Conservation (phyloP, 2,329 filamentous ascomycete genomes). For the Arthrobotrys sinensis region DNA sequence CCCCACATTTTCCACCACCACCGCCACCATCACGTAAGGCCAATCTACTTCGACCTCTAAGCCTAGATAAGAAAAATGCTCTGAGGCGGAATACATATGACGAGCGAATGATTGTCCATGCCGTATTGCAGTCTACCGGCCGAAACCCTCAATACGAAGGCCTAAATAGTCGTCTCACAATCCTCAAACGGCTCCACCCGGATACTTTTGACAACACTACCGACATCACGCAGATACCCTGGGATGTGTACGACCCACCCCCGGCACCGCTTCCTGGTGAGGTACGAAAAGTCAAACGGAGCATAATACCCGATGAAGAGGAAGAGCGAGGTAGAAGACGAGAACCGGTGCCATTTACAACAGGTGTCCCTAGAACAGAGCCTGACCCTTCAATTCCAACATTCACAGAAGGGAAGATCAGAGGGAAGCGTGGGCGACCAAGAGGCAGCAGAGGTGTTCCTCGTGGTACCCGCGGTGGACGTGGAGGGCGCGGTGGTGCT, state of each 20-base stretch:
- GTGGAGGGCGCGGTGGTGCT: slow-evolving; percentile 23
- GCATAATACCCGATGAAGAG: slow-evolving; percentile 5
- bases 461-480: slow-evolving; percentile 13
- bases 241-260: slow-evolving; percentile 63
- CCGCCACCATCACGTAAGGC: slow-evolving; percentile 11
- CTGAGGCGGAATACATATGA: slow-evolving; percentile 72
- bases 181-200: slow-evolving; percentile 56
- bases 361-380: slow-evolving; percentile 22
- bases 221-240: slow-evolving; percentile 62
- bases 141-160: slow-evolving; percentile 74
- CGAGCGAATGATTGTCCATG: slow-evolving; percentile 75
- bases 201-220: slow-evolving; percentile 45
- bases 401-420: slow-evolving; percentile 1
- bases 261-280: slow-evolving; percentile 39
- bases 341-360: slow-evolving; percentile 31
- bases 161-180: slow-evolving; percentile 74
- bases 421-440: slow-evolving; percentile 44
- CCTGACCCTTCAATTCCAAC: neutral
- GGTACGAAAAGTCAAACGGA: slow-evolving; percentile 15
- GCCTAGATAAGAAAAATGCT: slow-evolving; percentile 67
- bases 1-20: neutral
- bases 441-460: slow-evolving; percentile 43
- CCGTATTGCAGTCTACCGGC: slow-evolving; percentile 75
- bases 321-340: slow-evolving; percentile 40
- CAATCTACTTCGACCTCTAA: slow-evolving; percentile 61